phyloP scores from a whole-genome alignment of 176 grass and related monocot species.

The Eleusine indica region DNA sequence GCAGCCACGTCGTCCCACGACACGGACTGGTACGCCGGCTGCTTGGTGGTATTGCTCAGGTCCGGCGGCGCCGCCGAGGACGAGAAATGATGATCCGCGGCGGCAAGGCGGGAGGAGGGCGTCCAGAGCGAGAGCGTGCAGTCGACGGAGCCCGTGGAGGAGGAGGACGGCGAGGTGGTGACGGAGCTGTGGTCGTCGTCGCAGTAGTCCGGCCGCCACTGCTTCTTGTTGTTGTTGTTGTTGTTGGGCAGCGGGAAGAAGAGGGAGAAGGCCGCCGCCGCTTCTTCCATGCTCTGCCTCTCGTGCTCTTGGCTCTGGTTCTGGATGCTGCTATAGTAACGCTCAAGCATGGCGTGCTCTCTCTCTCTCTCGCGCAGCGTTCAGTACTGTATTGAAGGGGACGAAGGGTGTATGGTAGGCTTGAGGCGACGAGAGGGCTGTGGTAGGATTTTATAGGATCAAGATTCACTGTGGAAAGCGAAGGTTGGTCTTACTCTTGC shows the following conservation, averaged over 20 bases:
- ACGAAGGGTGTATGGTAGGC: background rate
- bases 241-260: slow-evolving; percentile 39
- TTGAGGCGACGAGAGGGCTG: too few relatives aligned
- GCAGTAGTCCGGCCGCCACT: slow-evolving; percentile 18
- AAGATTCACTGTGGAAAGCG: background rate
- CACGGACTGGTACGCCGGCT: background rate
- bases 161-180: slow-evolving; percentile 46
- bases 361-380: too few relatives aligned
- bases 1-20: slow-evolving; percentile 21
- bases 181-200: slow-evolving; percentile 49
- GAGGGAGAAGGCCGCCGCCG: slow-evolving; percentile 26
- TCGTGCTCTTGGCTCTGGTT: background rate
- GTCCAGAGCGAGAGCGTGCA: slow-evolving; percentile 93
- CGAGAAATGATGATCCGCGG: background rate
- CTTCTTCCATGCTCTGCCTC: background rate
- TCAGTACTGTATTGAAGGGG: slow-evolving; percentile 6
- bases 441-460: slow-evolving; percentile 38
- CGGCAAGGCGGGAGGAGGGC: slow-evolving; percentile 56
- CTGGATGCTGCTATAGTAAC: background rate
- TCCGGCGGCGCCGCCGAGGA: background rate
- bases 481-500: slow-evolving; percentile 1
- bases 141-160: slow-evolving; percentile 56
- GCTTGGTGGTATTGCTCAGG: background rate
- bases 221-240: background rate
- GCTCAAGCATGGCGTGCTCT: slow-evolving; percentile 17